Conservation (phyloP, 2,329 filamentous ascomycete genomes). For the Botrytis porri region DNA sequence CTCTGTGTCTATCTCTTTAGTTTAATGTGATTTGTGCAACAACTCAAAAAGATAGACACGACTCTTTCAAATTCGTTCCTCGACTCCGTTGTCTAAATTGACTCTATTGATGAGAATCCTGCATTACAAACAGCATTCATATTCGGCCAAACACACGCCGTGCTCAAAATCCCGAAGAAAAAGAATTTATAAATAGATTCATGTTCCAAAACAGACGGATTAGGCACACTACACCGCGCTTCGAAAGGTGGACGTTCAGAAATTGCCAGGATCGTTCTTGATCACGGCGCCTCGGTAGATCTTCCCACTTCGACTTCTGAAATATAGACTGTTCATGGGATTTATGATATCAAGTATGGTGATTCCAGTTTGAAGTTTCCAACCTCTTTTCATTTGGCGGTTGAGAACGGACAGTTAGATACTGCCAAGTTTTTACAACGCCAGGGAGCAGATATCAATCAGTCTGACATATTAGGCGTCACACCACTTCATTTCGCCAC, state of each 20-base stretch:
- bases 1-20: no score
- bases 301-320: background rate
- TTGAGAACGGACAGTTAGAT: background rate
- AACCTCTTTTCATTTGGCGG: background rate
- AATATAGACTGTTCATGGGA: no score
- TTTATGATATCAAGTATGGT: no score
- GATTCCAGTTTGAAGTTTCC: no score
- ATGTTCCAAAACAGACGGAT: background rate
- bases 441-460: background rate
- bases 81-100: background rate
- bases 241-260: background rate
- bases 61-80: background rate
- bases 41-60: background rate
- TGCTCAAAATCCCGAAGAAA: background rate
- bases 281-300: conserved; percentile 3
- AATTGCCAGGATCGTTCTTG: background rate
- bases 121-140: background rate
- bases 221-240: conserved; percentile 17
- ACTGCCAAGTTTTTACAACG: background rate
- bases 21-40: background rate
- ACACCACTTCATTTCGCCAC: background rate
- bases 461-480: background rate
- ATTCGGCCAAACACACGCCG: background rate
- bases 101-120: background rate
- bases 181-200: background rate